These are phyloP conservation scores for Penicilliopsis zonata DNA, from an alignment of 495 filamentous ascomycete genomes.

Conservation along the genomic window DNA sequence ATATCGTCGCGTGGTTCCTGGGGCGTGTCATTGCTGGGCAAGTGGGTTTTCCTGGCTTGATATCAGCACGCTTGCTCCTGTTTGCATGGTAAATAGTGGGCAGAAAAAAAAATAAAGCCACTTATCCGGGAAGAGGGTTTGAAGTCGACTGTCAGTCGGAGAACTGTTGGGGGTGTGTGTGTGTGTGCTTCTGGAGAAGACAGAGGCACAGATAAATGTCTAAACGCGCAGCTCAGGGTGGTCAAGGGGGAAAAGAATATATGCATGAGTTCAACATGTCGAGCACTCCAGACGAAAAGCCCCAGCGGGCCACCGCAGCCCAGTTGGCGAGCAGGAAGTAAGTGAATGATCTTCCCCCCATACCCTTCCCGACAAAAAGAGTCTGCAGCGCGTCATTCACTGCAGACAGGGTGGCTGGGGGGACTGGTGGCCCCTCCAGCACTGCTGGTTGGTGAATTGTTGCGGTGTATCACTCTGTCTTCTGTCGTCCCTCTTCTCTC, in stretches of 20 bases:
- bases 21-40: not conserved
- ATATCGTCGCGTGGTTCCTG: not conserved
- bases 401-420: too few relatives aligned
- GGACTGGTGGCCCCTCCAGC: too few relatives aligned
- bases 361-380: too few relatives aligned
- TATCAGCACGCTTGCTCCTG: not conserved
- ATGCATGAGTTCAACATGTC: slow-evolving; percentile 20
- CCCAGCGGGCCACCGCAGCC: slow-evolving; percentile 37
- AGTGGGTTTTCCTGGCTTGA: not conserved
- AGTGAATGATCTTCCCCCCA: slow-evolving; percentile 23
- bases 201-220: not conserved
- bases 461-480: too few relatives aligned
- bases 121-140: not conserved
- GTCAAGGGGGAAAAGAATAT: not conserved
- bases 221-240: not conserved
- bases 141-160: not conserved
- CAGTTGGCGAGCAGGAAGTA: slow-evolving; percentile 41
- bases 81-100: not conserved
- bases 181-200: not conserved
- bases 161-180: not conserved
- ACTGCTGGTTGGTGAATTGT: too few relatives aligned
- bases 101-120: not conserved
- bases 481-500: not conserved
- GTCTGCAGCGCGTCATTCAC: too few relatives aligned
- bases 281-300: slow-evolving; percentile 34